A percentile compares a stretch with the other conserved stretches of the same genome.
phyloP scores from a whole-genome alignment of 2,329 filamentous ascomycete genomes.

The Drechslerella dactyloides region DNA sequence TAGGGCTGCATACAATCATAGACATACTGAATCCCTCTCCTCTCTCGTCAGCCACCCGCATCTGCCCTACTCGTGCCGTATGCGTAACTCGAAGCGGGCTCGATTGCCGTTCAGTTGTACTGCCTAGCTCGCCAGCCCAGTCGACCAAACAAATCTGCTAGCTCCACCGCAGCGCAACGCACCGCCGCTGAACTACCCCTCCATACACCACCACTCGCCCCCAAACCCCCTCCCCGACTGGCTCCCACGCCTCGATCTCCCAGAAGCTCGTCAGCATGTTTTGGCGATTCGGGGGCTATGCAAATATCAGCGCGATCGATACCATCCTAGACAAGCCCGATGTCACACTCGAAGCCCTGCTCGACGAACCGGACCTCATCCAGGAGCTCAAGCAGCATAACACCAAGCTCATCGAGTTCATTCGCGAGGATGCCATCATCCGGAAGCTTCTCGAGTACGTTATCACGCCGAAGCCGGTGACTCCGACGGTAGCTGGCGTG shows the following conservation, averaged over 20 bases:
- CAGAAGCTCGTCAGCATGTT: slow-evolving; percentile 75
- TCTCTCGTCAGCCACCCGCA: background rate
- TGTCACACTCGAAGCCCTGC: slow-evolving; percentile 90
- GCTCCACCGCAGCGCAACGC: slow-evolving; percentile 50
- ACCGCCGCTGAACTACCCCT: slow-evolving; percentile 36
- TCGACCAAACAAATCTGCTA: slow-evolving; percentile 36
- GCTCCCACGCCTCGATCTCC: slow-evolving; percentile 29
- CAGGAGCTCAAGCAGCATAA: slow-evolving; percentile 99
- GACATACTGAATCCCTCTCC: background rate
- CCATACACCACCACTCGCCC: slow-evolving; percentile 25
- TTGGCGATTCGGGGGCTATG: slow-evolving; percentile 99
- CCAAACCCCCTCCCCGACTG: slow-evolving; percentile 21
- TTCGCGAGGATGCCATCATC: slow-evolving; percentile 84
- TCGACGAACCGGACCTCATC: slow-evolving; percentile 94
- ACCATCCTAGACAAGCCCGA: slow-evolving; percentile 94
- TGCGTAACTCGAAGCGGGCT: slow-evolving; percentile 8
- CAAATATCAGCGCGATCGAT: slow-evolving; percentile 95
- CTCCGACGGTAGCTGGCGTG: slow-evolving; percentile 30
- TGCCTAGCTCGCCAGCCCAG: slow-evolving; percentile 8
- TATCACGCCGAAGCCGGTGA: slow-evolving; percentile 70
- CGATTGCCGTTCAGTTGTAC: slow-evolving; percentile 19
- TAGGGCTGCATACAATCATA: slow-evolving; percentile 1
- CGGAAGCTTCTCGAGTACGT: slow-evolving; percentile 89
- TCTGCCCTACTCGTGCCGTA: background rate
- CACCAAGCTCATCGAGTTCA: slow-evolving; percentile 93